These are phyloP conservation scores for Gyrodon lividus DNA, from an alignment of 768 basidiomycete genomes.

Conservation along the genomic window DNA sequence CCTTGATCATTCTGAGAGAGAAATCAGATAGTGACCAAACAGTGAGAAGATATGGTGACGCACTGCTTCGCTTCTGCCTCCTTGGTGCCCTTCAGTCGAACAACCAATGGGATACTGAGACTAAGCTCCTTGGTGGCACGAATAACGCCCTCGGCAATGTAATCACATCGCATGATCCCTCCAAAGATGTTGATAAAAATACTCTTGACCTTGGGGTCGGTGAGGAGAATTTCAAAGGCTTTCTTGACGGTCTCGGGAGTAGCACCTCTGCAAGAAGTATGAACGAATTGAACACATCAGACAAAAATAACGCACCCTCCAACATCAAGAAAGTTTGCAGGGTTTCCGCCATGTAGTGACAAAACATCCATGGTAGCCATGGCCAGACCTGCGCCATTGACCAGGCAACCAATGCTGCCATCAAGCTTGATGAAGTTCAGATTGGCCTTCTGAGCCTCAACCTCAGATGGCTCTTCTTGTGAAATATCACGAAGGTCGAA, in stretches of 20 bases:
- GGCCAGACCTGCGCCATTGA: constrained; percentile 97
- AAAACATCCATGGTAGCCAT: constrained; percentile 99
- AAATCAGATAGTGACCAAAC: constrained; percentile 4
- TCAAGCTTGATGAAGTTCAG: constrained; percentile 99
- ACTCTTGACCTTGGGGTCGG: constrained; percentile 91
- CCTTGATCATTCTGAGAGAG: constrained; percentile 76
- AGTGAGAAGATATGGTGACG: constrained; percentile 28
- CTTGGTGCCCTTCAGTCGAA: constrained; percentile 96
- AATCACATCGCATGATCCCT: constrained; percentile 99
- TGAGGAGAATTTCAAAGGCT: constrained; percentile 92
- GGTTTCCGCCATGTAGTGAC: constrained; percentile 91
- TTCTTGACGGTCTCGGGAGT: constrained; percentile 99
- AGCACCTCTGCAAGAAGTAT: constrained; percentile 64
- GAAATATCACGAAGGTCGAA: constrained; percentile 87
- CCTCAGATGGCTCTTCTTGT: constrained; percentile 97
- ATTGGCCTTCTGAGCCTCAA: constrained; percentile 94
- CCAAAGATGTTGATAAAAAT: constrained; percentile 99
- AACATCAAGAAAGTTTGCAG: constrained; percentile 98
- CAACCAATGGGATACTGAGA: constrained; percentile 84
- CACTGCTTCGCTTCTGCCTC: constrained; percentile 94
- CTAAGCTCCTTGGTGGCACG: constrained; percentile 92
- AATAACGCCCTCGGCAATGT: constrained; percentile 97
- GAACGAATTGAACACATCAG: not conserved
- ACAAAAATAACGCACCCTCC: constrained; percentile 64
- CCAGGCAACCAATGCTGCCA: constrained; percentile 93